Evolutionary conservation across 1,284 basidiomycete genomes (phyloP).

Genomic region (Kwoniella shivajii): DNA sequence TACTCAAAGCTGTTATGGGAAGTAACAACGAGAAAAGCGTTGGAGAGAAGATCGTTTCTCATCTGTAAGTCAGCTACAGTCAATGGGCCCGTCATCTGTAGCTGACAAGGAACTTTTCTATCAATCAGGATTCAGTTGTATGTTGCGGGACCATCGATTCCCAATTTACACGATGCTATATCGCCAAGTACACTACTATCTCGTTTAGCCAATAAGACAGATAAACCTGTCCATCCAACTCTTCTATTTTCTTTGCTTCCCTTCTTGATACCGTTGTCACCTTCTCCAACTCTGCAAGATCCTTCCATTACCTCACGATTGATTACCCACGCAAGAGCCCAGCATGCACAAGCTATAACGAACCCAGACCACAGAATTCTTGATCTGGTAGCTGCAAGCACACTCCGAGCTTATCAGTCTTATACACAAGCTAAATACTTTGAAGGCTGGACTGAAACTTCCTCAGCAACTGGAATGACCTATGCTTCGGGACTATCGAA

Average conservation of each 20-base stretch:
- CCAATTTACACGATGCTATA: constrained; percentile 24
- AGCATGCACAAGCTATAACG: constrained; percentile 30
- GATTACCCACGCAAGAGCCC: constrained; percentile 9
- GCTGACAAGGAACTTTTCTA: not conserved
- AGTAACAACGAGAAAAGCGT: constrained; percentile 25
- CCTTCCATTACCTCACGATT: constrained; percentile 7
- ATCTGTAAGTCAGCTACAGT: constrained; percentile 51
- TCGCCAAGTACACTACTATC: constrained; percentile 27
- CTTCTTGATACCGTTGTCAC: constrained; percentile 24
- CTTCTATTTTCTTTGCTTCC: constrained; percentile 39
- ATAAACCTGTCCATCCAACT: constrained; percentile 37
- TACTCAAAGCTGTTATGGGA: constrained; percentile 35
- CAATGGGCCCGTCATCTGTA: not conserved
- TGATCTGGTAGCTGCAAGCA: constrained; percentile 39
- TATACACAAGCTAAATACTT: constrained; percentile 36
- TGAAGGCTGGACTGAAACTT: constrained; percentile 44
- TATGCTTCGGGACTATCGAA: constrained; percentile 40
- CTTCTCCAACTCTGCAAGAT: constrained; percentile 19
- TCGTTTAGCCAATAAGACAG: constrained; percentile 24
- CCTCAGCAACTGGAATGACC: constrained; percentile 23
- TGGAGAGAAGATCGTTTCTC: constrained; percentile 44
- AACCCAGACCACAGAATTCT: constrained; percentile 37
- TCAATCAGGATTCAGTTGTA: constrained; percentile 35
- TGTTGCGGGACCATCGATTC: constrained; percentile 13
- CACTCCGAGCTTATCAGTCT: constrained; percentile 27